These are phyloP conservation scores for Zasmidium cellare DNA, from an alignment of 2,329 filamentous ascomycete genomes.

Conservation along the genomic window DNA sequence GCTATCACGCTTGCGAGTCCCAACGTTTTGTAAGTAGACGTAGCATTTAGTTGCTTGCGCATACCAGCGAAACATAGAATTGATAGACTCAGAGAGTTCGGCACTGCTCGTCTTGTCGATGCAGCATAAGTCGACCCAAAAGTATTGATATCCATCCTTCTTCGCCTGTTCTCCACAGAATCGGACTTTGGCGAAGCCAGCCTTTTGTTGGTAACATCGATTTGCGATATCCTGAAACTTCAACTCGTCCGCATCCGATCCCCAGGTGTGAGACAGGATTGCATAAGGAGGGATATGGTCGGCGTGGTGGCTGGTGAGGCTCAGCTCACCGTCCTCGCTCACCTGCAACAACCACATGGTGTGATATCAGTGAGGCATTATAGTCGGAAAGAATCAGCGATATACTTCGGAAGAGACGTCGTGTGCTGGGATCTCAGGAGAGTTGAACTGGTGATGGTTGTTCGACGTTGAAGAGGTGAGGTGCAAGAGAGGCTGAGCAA, in stretches of 20 bases:
- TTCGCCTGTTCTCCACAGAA: neutral
- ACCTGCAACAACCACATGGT: slow-evolving; percentile 8
- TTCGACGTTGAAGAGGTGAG: too few species aligned
- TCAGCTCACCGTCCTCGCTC: slow-evolving; percentile 3
- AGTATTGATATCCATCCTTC: slow-evolving; percentile 1
- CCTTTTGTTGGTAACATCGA: neutral
- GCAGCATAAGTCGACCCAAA: slow-evolving; percentile 26
- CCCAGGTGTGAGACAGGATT: slow-evolving; percentile 10
- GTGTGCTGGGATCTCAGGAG: too few species aligned
- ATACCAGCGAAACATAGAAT: slow-evolving; percentile 25
- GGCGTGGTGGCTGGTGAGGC: neutral
- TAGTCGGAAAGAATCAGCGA: too few species aligned
- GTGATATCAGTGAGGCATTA: neutral
- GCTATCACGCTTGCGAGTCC: neutral
- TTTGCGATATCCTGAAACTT: neutral
- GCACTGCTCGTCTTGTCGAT: slow-evolving; percentile 21
- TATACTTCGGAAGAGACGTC: too few species aligned
- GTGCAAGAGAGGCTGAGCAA: too few species aligned
- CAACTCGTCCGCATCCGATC: slow-evolving; percentile 5
- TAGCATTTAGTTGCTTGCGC: slow-evolving; percentile 14
- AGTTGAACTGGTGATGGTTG: too few species aligned
- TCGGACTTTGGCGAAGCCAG: slow-evolving; percentile 1
- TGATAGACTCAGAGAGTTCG: slow-evolving; percentile 24
- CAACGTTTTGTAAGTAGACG: slow-evolving; percentile 13
- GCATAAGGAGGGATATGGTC: slow-evolving; percentile 7